Base-by-base conservation (phyloP, 2,329 filamentous ascomycete species). In the Alternaria consortialis region DNA sequence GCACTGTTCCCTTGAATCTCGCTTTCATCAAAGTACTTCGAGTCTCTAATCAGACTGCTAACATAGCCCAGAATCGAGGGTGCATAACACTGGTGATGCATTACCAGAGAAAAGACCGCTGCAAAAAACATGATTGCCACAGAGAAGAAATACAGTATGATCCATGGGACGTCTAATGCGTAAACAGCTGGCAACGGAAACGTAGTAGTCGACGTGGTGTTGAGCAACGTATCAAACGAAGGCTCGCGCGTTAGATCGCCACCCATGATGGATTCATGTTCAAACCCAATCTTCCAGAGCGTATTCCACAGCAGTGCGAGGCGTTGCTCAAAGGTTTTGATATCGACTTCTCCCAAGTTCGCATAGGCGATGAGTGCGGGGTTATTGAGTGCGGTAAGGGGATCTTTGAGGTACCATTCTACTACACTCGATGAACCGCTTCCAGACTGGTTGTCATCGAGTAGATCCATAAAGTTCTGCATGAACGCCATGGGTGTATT, bases 41-140 rank as follows among this genome's bases (percentile, higher is more conserved):
- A 63, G 25, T 63, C 60, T 51, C 57, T 58, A 13, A 62, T 54
- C 12, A 63, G 46, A 34, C 57, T 67, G 29, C 60, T 63, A 11
- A 58, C 58, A 23, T 59, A 59, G 6, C 50, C 55, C 34, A 60
- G 27, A 8, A 61, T 46, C 0, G 51, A 37, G 20, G 53, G 59
- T 15, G 62, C 64, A 20, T 23, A 52, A 37, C 62, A 65, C 32
- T 31, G 44, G 5, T 39, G 23, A 25, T 57, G 64, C 25, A 65
- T 23, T 20, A 58, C 11, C 12, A 67, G 23, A 7, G 64, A 52
- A n/a, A 57, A 60, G 9, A 64, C 37, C 6, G 64, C 56, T 9
- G 56, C 57, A 31, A 64, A 42, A 11, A 62, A 53, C 64, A 64
- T 66, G 23, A 60, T 29, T 12, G 27, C 58, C 4, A 56, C 62